Conservation (phyloP, 257 asterid genomes). For the Dorcoceras hygrometricum region DNA sequence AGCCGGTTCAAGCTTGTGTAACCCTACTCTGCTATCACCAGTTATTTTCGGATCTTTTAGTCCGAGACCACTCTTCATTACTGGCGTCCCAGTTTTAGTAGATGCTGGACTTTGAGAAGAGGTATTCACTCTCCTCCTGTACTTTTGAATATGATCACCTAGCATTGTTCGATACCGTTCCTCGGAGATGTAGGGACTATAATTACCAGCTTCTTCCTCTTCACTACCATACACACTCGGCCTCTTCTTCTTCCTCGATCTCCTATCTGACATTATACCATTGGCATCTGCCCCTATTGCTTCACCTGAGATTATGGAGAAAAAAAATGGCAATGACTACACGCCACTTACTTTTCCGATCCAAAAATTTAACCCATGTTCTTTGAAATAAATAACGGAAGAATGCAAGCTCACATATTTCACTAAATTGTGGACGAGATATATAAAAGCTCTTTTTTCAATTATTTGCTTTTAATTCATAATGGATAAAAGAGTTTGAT, state of each 20-base stretch:
- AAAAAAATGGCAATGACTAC: slow-evolving; percentile 24
- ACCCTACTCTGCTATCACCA: slow-evolving; percentile 59
- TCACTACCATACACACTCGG: slow-evolving; percentile 62
- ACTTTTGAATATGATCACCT: slow-evolving; percentile 88
- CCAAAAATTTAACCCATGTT: slow-evolving; percentile 7
- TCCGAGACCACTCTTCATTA: slow-evolving; percentile 42
- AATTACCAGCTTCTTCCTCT: slow-evolving; percentile 71
- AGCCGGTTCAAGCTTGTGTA: slow-evolving; percentile 58
- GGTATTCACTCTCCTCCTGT: slow-evolving; percentile 67
- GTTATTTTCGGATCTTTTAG: slow-evolving; percentile 57
- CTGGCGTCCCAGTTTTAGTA: slow-evolving; percentile 40
- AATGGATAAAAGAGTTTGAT: not conserved
- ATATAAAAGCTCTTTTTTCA: not conserved
- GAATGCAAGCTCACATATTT: slow-evolving; percentile 18
- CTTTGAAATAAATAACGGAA: slow-evolving; percentile 16
- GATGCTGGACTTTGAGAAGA: slow-evolving; percentile 57
- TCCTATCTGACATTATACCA: slow-evolving; percentile 67
- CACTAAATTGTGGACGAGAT: not conserved
- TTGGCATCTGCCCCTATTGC: slow-evolving; percentile 45
- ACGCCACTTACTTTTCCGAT: slow-evolving; percentile 19
- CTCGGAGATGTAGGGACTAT: slow-evolving; percentile 69
- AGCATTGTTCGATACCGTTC: slow-evolving; percentile 89
- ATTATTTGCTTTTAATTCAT: not conserved
- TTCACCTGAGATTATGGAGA: slow-evolving; percentile 42
- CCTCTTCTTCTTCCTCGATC: slow-evolving; percentile 60